Percentiles rank a stretch among this genome's conserved stretches.
Conservation (phyloP, 805 yeast species). For the Candida silvicultrix region DNA sequence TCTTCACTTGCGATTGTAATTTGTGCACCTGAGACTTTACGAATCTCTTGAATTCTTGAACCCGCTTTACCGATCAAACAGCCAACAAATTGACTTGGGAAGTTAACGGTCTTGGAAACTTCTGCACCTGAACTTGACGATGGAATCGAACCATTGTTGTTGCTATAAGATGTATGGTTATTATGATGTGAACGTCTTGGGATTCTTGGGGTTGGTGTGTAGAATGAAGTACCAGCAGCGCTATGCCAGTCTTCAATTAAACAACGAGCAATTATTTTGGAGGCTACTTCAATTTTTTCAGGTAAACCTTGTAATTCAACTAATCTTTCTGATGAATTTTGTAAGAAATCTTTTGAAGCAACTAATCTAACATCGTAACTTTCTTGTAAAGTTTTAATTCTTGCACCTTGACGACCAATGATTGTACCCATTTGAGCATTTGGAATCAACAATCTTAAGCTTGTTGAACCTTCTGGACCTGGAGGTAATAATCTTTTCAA, state of each 20-base stretch:
- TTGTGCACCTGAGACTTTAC: constrained; percentile 71
- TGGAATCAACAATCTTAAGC: constrained; percentile 68
- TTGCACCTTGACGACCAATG: constrained; percentile 76
- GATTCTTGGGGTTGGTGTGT: constrained; percentile 39
- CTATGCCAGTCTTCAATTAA: constrained; percentile 69
- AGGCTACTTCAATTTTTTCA: constrained; percentile 49
- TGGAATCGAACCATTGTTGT: constrained; percentile 14
- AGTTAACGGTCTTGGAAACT: constrained; percentile 39
- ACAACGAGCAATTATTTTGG: constrained; percentile 59
- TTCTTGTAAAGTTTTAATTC: constrained; percentile 76
- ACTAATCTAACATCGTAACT: constrained; percentile 68
- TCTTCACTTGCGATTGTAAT: constrained; percentile 71
- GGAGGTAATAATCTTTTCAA: constrained; percentile 52
- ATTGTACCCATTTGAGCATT: constrained; percentile 85
- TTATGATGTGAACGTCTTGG: constrained; percentile 3
- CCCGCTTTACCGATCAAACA: constrained; percentile 87
- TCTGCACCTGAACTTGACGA: constrained; percentile 15
- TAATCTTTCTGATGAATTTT: constrained; percentile 76
- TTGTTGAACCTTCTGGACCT: constrained; percentile 43
- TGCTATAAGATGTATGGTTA: constrained; percentile 2
- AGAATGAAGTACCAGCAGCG: constrained; percentile 57
- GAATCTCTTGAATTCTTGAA: constrained; percentile 76
- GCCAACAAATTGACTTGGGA: constrained; percentile 82
- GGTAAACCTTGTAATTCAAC: constrained; percentile 84
- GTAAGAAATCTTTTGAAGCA: constrained; percentile 78